phyloP scores from a whole-genome alignment of 306 rosid genomes.

The Begonia fuchsioides region DNA sequence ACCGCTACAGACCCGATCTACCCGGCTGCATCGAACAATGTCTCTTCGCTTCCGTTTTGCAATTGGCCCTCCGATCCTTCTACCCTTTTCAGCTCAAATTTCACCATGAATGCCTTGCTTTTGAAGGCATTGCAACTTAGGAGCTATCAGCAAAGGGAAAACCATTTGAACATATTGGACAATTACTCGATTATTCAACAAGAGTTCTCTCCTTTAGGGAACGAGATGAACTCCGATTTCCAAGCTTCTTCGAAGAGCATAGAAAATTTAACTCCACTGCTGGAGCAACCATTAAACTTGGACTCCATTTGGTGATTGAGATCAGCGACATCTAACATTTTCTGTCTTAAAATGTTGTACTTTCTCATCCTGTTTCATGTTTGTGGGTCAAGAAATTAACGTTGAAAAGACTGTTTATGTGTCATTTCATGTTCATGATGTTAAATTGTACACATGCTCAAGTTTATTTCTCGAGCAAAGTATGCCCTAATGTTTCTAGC shows the following conservation, averaged over 20 bases:
- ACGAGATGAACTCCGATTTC: conserved; percentile 23
- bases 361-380: not conserved
- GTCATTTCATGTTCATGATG: not conserved
- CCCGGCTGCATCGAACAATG: conserved; percentile 2
- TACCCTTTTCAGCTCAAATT: conserved; percentile 33
- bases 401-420: not conserved
- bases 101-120: conserved; percentile 55
- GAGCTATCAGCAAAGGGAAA: no score
- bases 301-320: conserved; percentile 76
- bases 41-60: conserved; percentile 23
- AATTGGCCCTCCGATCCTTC: conserved; percentile 30
- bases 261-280: conserved; percentile 18
- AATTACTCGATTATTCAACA: conserved; percentile 16
- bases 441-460: no score
- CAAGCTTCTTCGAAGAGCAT: conserved; percentile 42
- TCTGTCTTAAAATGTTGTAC: no score
- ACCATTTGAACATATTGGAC: conserved; percentile 6
- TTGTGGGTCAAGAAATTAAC: not conserved
- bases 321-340: not conserved
- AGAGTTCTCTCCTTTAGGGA: conserved; percentile 19
- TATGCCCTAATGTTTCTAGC: no score
- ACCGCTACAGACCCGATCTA: conserved; percentile 4
- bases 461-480: no score
- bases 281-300: conserved; percentile 81
- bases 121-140: conserved; percentile 82